phyloP scores from a whole-genome alignment of 192 early-diverging fungal genomes.

The Cetraspora pellucida region DNA sequence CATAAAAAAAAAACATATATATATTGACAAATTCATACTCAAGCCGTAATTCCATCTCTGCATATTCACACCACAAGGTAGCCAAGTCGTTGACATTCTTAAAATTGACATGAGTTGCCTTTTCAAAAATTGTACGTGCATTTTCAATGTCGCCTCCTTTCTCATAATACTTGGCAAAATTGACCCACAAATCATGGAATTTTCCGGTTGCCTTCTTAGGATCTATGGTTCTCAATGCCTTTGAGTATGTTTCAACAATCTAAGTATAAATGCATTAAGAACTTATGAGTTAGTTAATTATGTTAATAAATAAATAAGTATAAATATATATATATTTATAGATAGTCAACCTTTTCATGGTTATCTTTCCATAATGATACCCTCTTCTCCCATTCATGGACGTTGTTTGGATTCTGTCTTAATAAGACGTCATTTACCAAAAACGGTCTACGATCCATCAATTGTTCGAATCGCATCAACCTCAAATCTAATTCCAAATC shows the following conservation, averaged over 20 bases:
- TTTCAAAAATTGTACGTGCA: conserved; percentile 81
- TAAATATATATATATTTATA: not conserved
- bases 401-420: conserved; percentile 88
- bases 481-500: conserved; percentile 79
- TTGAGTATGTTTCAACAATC: conserved; percentile 72
- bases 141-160: conserved; percentile 56
- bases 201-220: conserved; percentile 81
- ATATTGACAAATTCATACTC: conserved; percentile 41
- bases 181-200: conserved; percentile 78
- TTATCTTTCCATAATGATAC: conserved; percentile 68
- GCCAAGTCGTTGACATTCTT: conserved; percentile 83
- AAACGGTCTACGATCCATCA: conserved; percentile 91
- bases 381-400: conserved; percentile 90
- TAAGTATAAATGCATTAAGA: conserved; percentile 23
- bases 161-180: conserved; percentile 84
- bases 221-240: conserved; percentile 72
- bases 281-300: not conserved
- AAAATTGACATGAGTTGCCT: conserved; percentile 79
- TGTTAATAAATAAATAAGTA: no score
- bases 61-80: conserved; percentile 89
- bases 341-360: conserved; percentile 46
- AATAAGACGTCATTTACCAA: conserved; percentile 92
- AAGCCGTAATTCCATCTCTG: conserved; percentile 78
- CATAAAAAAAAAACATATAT: not conserved
- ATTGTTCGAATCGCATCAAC: conserved; percentile 81